Evolutionary conservation across 192 early-diverging fungal genomes (phyloP).

Genomic region (Podochytrium sp.): DNA sequence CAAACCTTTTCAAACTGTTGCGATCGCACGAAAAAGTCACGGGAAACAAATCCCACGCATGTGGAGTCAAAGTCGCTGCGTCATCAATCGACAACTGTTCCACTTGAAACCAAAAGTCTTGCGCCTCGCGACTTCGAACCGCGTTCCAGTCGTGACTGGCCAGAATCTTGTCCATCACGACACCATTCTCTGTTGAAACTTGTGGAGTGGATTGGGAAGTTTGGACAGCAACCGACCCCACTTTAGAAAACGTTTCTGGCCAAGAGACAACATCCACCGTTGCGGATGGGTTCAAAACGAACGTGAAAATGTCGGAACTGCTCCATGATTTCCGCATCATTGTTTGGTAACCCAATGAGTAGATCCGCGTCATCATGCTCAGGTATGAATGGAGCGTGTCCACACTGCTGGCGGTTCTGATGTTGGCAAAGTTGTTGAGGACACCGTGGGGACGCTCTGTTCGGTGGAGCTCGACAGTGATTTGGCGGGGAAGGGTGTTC

Average conservation of each 20-base stretch:
- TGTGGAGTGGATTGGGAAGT: neutral
- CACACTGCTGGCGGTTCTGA: neutral
- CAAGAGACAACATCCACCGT: neutral
- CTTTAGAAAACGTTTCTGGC: neutral
- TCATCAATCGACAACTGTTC: neutral
- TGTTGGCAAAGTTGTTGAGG: neutral
- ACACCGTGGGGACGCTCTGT: neutral
- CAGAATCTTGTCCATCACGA: neutral
- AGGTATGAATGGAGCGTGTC: neutral
- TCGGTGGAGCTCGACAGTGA: neutral
- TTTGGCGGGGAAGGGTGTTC: neutral
- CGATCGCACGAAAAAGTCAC: neutral
- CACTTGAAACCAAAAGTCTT: neutral
- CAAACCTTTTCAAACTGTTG: neutral
- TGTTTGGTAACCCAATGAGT: neutral
- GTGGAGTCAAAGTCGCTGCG: neutral
- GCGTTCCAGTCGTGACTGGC: neutral
- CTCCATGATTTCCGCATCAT: neutral
- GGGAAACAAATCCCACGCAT: neutral
- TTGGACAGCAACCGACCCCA: neutral
- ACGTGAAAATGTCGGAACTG: slow-evolving; percentile 3
- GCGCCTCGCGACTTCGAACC: neutral
- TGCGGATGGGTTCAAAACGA: neutral
- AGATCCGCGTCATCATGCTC: neutral
- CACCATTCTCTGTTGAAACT: neutral